A percentile compares a stretch with the other conserved stretches of the same genome.
Conservation (phyloP, 2,329 filamentous ascomycete genomes). For the Periconia sp. region DNA sequence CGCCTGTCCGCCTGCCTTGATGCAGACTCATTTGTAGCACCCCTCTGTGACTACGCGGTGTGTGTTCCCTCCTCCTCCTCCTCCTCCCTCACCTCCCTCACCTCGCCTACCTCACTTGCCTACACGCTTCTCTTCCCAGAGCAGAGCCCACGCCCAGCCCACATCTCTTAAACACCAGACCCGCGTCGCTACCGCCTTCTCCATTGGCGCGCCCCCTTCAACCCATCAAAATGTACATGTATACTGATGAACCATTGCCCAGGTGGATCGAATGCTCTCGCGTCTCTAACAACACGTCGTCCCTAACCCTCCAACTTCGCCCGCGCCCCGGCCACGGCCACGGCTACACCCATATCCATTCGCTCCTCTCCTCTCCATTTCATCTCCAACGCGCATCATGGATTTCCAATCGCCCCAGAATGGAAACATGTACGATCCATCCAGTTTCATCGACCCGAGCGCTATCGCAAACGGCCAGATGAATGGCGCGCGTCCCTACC, state of each 20-base stretch:
- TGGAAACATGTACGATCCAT: constrained; percentile 36
- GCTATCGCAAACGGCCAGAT: constrained; percentile 49
- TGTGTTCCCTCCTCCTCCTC: constrained; percentile 12
- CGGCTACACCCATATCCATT: constrained; percentile 12
- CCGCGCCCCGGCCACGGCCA: background rate
- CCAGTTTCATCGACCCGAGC: constrained; percentile 44
- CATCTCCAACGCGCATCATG: constrained; percentile 30
- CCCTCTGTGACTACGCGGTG: constrained; percentile 25
- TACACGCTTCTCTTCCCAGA: background rate
- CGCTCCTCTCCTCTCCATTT: constrained; percentile 6
- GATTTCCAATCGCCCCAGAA: constrained; percentile 42
- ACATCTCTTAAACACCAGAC: constrained; percentile 9
- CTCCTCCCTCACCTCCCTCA: constrained; percentile 10
- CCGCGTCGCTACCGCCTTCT: constrained; percentile 16
- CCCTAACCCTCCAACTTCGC: constrained; percentile 1
- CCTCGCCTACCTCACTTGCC: too few species aligned
- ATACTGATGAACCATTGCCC: constrained; percentile 24
- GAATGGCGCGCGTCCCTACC: constrained; percentile 79
- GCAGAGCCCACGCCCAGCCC: background rate
- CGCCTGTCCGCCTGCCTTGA: constrained; percentile 30
- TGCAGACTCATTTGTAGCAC: constrained; percentile 29
- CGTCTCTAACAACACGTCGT: constrained; percentile 15
- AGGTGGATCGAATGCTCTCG: constrained; percentile 31
- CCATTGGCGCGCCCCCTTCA: constrained; percentile 26
- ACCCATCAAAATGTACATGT: constrained; percentile 32